phyloP scores from a whole-genome alignment of 768 basidiomycete species.

The Mrakia frigida region DNA sequence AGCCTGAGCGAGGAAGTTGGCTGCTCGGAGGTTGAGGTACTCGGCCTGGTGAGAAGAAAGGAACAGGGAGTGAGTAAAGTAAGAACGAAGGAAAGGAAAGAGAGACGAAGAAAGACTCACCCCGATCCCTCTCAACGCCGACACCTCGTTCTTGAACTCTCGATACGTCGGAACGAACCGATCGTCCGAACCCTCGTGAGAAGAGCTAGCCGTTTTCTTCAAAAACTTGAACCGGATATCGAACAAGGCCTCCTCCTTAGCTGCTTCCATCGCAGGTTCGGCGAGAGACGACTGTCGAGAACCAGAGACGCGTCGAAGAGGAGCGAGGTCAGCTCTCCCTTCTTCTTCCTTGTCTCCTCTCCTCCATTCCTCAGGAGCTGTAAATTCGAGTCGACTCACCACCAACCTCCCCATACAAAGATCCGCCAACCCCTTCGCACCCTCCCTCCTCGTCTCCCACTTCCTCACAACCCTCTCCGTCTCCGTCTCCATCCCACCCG shows the following conservation, averaged over 20 bases:
- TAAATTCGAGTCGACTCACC: background rate
- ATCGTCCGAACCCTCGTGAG: background rate
- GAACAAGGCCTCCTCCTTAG: background rate
- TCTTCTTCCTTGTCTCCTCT: too few species aligned
- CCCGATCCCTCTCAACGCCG: background rate
- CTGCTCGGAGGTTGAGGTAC: background rate
- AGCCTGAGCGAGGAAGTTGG: constrained; percentile 3
- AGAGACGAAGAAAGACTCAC: background rate
- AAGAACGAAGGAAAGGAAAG: background rate
- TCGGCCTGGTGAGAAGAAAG: background rate
- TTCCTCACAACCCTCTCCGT: background rate
- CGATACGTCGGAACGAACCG: constrained; percentile 1
- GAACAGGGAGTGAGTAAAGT: background rate
- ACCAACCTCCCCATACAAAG: constrained; percentile 4
- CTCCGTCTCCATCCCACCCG: background rate
- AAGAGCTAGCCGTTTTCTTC: background rate
- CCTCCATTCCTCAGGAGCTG: background rate
- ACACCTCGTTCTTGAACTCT: background rate
- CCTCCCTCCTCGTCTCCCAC: constrained; percentile 1
- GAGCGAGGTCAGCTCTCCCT: background rate
- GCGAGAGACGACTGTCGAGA: background rate
- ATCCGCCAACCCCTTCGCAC: background rate
- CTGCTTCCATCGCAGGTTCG: background rate
- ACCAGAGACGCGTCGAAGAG: background rate
- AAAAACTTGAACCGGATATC: constrained; percentile 1